Evolutionary conservation across 768 basidiomycete genomes (phyloP).

Genomic region (Pisolithus marmoratus): DNA sequence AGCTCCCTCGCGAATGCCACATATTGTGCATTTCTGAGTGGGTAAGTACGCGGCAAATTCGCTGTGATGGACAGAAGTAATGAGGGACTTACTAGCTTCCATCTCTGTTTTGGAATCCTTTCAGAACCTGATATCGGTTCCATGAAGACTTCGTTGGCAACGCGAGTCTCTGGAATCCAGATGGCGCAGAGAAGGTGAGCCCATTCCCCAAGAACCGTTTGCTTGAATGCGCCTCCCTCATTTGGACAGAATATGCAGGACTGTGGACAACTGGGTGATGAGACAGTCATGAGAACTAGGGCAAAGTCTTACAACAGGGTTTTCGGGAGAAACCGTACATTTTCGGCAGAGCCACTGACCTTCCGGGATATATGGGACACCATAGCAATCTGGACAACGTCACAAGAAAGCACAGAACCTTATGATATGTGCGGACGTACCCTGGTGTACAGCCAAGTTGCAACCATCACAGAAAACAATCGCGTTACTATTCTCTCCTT

Average conservation of each 20-base stretch:
- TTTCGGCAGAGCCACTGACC: slow-evolving; percentile 99
- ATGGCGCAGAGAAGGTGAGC: slow-evolving; percentile 95
- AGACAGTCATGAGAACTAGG: neutral
- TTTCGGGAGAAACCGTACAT: slow-evolving; percentile 96
- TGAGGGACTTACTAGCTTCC: slow-evolving; percentile 74
- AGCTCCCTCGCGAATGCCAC: slow-evolving; percentile 62
- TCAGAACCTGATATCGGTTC: slow-evolving; percentile 93
- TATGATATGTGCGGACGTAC: slow-evolving; percentile 38
- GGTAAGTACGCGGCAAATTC: slow-evolving; percentile 6
- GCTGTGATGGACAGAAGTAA: neutral
- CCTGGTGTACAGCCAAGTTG: slow-evolving; percentile 99
- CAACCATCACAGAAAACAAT: slow-evolving; percentile 99
- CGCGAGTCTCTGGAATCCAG: slow-evolving; percentile 92
- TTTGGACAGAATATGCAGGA: slow-evolving; percentile 94
- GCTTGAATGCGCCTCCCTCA: slow-evolving; percentile 98
- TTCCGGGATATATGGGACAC: slow-evolving; percentile 98
- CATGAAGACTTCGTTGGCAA: slow-evolving; percentile 96
- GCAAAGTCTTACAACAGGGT: slow-evolving; percentile 69
- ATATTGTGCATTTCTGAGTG: slow-evolving; percentile 56
- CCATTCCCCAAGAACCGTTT: slow-evolving; percentile 90
- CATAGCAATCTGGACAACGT: slow-evolving; percentile 80
- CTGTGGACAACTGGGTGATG: slow-evolving; percentile 33
- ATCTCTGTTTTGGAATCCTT: slow-evolving; percentile 80
- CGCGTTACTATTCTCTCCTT: slow-evolving; percentile 97
- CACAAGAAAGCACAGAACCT: slow-evolving; percentile 5